Evolutionary conservation across 371 early-diverging fungal genomes (phyloP).

Genomic region (Mucor velutinosus): DNA sequence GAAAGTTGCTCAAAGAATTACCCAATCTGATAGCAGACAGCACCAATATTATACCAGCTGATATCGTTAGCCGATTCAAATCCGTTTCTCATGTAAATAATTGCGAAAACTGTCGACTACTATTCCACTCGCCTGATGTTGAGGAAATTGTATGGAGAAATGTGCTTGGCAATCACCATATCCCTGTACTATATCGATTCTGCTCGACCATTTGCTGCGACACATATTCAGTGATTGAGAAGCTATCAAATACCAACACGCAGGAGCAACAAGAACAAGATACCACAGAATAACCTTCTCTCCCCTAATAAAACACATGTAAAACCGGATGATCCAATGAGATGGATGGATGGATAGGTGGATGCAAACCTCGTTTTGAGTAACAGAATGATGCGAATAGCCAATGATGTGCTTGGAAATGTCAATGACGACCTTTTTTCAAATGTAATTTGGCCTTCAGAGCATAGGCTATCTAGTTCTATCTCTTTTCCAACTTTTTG

Average conservation of each 20-base stretch:
- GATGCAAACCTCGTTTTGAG: neutral
- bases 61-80: slow-evolving; percentile 23
- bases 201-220: slow-evolving; percentile 35
- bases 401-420: neutral
- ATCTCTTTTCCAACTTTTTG: neutral
- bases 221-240: neutral
- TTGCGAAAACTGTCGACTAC: slow-evolving; percentile 30
- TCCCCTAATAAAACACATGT: neutral
- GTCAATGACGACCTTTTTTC: slow-evolving; percentile 4
- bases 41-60: slow-evolving; percentile 8
- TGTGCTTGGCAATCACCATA: slow-evolving; percentile 19
- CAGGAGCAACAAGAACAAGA: neutral
- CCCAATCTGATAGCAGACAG: neutral
- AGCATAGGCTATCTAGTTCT: neutral
- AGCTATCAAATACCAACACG: neutral
- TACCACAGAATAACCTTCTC: neutral
- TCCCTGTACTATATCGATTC: slow-evolving; percentile 38
- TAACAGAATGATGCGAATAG: neutral
- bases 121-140: slow-evolving; percentile 24
- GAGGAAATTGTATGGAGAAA: slow-evolving; percentile 31
- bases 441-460: slow-evolving; percentile 2
- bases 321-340: slow-evolving; percentile 17
- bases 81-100: slow-evolving; percentile 17
- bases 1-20: slow-evolving; percentile 12
- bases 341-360: slow-evolving; percentile 22